phyloP scores from a whole-genome alignment of 805 yeast species.

The Candida lessepsii region DNA sequence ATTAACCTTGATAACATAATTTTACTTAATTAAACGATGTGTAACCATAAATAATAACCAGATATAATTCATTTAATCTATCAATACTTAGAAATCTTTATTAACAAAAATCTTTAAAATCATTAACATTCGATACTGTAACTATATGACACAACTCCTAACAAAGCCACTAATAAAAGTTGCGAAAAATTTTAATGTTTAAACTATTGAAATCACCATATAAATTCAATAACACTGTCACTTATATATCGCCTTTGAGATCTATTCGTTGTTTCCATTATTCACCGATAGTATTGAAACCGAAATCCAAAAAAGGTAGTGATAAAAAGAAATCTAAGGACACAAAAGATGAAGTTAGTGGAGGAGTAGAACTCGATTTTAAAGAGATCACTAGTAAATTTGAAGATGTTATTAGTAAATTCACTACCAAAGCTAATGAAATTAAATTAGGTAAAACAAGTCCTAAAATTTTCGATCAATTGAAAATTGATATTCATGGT shows the following conservation, averaged over 20 bases:
- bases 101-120: no score
- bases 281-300: neutral
- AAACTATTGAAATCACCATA: neutral
- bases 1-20: no score
- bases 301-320: neutral
- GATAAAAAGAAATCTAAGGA: neutral
- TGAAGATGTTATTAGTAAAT: conserved; percentile 48
- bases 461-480: conserved; percentile 61
- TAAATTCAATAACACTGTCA: no score
- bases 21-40: no score
- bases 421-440: conserved; percentile 57
- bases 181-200: conserved; percentile 7
- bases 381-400: conserved; percentile 43
- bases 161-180: neutral
- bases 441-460: conserved; percentile 69
- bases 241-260: no score
- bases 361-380: conserved; percentile 15
- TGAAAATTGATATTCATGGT: conserved; percentile 50
- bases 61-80: no score
- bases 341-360: neutral
- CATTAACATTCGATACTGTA: neutral
- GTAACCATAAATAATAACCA: no score
- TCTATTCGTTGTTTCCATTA: neutral
- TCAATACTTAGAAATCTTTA: no score
- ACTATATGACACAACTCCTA: neutral